These are phyloP conservation scores for Penicillium hesseltinei DNA, from an alignment of 2,329 filamentous ascomycete species.

Conservation along the genomic window DNA sequence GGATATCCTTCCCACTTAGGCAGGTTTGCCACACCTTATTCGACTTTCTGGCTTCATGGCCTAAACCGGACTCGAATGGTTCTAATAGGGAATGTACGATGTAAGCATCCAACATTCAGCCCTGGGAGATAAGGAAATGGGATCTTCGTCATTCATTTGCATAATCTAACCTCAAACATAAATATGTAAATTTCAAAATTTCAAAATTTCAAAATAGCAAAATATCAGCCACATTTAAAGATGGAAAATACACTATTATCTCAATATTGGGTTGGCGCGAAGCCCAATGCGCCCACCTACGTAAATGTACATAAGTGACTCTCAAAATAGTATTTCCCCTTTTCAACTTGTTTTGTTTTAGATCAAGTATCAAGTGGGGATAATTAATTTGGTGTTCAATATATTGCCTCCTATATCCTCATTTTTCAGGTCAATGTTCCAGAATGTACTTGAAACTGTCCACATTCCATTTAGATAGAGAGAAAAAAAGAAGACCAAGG, in stretches of 20 bases:
- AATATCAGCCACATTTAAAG: too few species aligned
- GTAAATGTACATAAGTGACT: not conserved
- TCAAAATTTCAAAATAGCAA: too few species aligned
- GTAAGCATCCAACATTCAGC: not conserved
- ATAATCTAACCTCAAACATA: too few species aligned
- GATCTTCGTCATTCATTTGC: too few species aligned
- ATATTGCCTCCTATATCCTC: not conserved
- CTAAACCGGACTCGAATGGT: not conserved
- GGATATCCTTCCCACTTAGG: not conserved
- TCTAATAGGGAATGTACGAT: not conserved
- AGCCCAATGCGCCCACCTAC: not conserved
- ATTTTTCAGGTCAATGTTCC: not conserved
- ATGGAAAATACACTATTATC: too few species aligned
- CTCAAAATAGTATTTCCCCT: not conserved
- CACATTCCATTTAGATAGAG: not conserved
- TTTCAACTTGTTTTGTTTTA: not conserved
- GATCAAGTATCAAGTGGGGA: not conserved
- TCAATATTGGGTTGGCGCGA: not conserved
- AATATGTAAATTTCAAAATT: too few species aligned
- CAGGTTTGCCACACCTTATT: constrained; percentile 11
- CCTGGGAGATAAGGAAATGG: not conserved
- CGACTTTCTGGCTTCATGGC: not conserved
- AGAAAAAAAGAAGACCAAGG: not conserved
- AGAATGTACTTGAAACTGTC: not conserved
- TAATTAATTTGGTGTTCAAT: not conserved